Percentiles rank a stretch among this genome's conserved stretches.
These are phyloP conservation scores for Aplosporella prunicola DNA, from an alignment of 2,329 filamentous ascomycete species.

Conservation along the genomic window DNA sequence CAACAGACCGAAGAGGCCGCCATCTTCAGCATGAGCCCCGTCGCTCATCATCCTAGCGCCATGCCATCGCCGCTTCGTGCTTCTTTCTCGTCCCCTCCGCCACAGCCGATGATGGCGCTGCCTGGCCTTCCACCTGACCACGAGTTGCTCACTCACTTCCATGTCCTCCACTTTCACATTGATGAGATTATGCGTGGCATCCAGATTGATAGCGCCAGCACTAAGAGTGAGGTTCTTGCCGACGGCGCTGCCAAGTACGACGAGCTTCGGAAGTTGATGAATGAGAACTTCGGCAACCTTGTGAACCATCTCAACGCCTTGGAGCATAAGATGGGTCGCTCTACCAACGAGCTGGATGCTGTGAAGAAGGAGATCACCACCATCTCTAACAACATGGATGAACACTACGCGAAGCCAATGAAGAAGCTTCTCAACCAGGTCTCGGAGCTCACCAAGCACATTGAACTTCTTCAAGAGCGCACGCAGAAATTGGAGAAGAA, in stretches of 20 bases:
- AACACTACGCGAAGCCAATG: conserved; percentile 19
- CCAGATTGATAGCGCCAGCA: neutral
- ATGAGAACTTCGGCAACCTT: conserved; percentile 19
- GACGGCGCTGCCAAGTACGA: conserved; percentile 6
- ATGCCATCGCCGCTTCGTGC: conserved; percentile 18
- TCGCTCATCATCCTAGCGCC: conserved; percentile 17
- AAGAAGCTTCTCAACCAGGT: conserved; percentile 19
- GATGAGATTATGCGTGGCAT: conserved; percentile 17
- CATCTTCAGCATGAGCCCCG: neutral
- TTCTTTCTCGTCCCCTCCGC: neutral
- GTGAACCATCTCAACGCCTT: conserved; percentile 19
- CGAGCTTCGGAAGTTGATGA: conserved; percentile 12
- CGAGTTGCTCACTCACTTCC: conserved; percentile 22
- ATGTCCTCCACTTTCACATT: conserved; percentile 27
- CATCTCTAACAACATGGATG: conserved; percentile 15
- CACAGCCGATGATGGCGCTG: neutral
- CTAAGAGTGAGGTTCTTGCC: conserved; percentile 17
- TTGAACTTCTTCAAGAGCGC: conserved; percentile 21
- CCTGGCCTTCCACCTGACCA: conserved; percentile 1
- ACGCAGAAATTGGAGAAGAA: conserved; percentile 15
- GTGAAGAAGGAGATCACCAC: conserved; percentile 16
- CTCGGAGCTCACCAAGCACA: conserved; percentile 16
- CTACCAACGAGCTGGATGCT: conserved; percentile 15
- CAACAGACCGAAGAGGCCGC: conserved; percentile 3
- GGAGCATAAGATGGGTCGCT: conserved; percentile 17